Evolutionary conservation across 768 basidiomycete genomes (phyloP), one percentile per base, ranked within the genome.

Genomic region (Pisolithus sp.): DNA sequence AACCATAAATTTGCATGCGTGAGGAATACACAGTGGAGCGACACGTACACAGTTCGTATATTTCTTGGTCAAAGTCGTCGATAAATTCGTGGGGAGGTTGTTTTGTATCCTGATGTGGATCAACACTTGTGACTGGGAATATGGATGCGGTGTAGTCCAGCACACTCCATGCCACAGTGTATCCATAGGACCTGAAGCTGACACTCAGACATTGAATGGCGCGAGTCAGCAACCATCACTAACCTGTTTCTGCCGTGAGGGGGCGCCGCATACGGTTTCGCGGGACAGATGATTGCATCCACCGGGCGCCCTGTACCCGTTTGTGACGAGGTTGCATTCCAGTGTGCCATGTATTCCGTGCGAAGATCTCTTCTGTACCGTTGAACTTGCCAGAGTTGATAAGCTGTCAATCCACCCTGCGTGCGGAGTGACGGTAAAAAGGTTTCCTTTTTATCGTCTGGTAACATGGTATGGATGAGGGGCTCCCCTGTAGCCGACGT

Each of bases 161-260:
- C 10, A 74, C 62, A 57, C 85, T 90, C 78, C 81, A 85, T 31
- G 82, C 68, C n/a, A 68, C 71, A 0, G 86, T 86, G 58, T 85
- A 88, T 43, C 66, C 58, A 10, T 71, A 69, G 51, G 63, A 63
- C 18, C 83, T 85, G 46, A 2, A 2, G 5, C 28, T 34, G n/a
- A 17, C 20, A 48, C 23, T 86, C 26, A 26, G 26, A 26, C 26
- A 6, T 26, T 26, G 26, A 26, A 26, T 26, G 26, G 26, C 7
- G 26, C 7, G 26, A 26, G 26, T 6, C 26, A 26, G 7, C 26
- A 26, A 26, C 26, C 26, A 5, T 26, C 26, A 26, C 26, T 26
- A 26, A 7, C 26, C 26, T 26, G 26, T 26, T 26, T 26, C 26
- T 26, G 26, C 26, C 26, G 7, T 26, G 26, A 26, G 5, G 26